Conservation (phyloP, 306 rosid species). For the Abrus precatorius region DNA sequence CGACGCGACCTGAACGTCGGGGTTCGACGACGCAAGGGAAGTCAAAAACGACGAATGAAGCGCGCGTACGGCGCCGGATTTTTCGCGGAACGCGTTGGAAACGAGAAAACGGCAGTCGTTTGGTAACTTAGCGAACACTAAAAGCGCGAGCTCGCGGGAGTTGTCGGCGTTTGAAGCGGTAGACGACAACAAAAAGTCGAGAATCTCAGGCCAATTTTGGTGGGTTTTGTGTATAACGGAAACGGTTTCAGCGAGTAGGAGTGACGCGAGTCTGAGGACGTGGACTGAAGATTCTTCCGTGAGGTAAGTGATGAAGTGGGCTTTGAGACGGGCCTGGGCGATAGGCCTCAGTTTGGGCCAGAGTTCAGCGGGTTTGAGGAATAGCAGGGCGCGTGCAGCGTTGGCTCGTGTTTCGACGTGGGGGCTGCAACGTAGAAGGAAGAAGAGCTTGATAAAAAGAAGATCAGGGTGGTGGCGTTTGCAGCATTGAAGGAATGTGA, state of each 20-base stretch:
- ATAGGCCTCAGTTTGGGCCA: constrained; percentile 47
- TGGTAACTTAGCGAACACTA: constrained; percentile 35
- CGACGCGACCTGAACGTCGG: constrained; percentile 42
- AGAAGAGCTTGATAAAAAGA: constrained; percentile 56
- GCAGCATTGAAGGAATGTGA: constrained; percentile 49
- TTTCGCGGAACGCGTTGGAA: not conserved
- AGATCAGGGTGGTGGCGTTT: constrained; percentile 50
- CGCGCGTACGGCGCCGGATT: not conserved
- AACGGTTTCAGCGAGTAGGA: constrained; percentile 39
- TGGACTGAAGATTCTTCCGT: constrained; percentile 40
- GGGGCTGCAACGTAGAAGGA: constrained; percentile 28
- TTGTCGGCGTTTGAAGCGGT: constrained; percentile 18
- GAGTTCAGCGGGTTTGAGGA: constrained; percentile 13
- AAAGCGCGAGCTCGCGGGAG: constrained; percentile 31
- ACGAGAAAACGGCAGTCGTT: constrained; percentile 29
- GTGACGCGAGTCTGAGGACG: constrained; percentile 42
- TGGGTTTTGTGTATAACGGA: constrained; percentile 26
- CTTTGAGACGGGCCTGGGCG: constrained; percentile 46
- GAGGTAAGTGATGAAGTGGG: constrained; percentile 46
- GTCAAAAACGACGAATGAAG: constrained; percentile 33
- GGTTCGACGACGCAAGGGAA: constrained; percentile 35
- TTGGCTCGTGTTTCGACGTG: constrained; percentile 38
- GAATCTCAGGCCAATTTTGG: constrained; percentile 46
- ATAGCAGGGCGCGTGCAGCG: constrained; percentile 46
- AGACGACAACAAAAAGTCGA: constrained; percentile 27